These are phyloP conservation scores for Phalaenopsis hybrid DNA, from an alignment of 116 monocot species.

Conservation along the genomic window DNA sequence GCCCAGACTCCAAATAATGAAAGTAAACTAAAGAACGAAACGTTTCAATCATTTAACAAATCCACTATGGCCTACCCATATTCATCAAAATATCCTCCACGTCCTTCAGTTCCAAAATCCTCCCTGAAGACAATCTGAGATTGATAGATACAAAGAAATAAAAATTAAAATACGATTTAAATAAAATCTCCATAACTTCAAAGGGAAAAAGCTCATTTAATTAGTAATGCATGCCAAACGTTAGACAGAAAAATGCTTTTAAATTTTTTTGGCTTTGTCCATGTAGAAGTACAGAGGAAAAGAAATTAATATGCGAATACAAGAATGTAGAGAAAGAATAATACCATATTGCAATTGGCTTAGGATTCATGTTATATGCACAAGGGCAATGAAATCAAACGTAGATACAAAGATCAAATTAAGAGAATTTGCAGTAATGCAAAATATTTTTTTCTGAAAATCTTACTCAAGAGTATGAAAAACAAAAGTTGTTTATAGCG, in stretches of 20 bases:
- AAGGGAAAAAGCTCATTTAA: background rate
- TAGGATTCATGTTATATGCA: background rate
- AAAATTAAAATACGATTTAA: background rate
- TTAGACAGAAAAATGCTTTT: background rate
- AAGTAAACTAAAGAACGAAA: background rate
- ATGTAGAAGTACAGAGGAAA: background rate
- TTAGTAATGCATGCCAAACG: background rate
- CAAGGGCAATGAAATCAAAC: background rate
- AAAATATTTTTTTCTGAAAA: background rate
- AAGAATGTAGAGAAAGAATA: background rate
- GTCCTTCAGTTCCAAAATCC: conserved; percentile 96
- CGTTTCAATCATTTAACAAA: background rate
- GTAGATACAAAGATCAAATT: background rate
- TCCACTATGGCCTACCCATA: conserved; percentile 63
- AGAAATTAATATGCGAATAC: background rate
- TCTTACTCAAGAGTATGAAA: background rate
- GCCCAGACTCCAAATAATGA: background rate
- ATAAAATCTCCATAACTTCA: background rate
- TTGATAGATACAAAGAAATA: conserved; percentile 8
- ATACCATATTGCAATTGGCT: background rate
- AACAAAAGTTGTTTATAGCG: background rate
- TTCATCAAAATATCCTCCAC: conserved; percentile 97
- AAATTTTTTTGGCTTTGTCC: background rate
- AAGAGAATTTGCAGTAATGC: background rate
- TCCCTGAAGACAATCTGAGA: conserved; percentile 92